A percentile compares a stretch with the other conserved stretches of the same genome.
Evolutionary conservation across 257 asterid genomes (phyloP).

Genomic region (Solanum pinnatisectum): DNA sequence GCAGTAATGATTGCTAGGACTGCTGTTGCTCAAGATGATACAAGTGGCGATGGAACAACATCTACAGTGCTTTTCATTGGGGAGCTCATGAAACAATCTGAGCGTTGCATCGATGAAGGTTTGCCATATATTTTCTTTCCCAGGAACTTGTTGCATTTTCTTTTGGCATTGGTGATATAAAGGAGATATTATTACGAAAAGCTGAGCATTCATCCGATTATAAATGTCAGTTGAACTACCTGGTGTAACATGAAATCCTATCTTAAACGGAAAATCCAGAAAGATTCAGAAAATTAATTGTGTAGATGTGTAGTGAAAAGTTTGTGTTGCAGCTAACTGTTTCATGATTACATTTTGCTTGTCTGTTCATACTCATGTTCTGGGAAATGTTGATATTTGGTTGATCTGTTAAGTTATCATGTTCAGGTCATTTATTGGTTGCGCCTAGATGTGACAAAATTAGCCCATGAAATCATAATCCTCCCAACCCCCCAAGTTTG

Average conservation of each 20-base stretch:
- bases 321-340: background rate
- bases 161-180: background rate
- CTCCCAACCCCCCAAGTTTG: background rate
- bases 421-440: background rate
- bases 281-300: background rate
- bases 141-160: background rate
- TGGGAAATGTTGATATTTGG: background rate
- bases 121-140: slow-evolving; percentile 3
- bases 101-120: slow-evolving; percentile 96
- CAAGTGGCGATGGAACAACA: slow-evolving; percentile 98
- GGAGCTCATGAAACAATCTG: slow-evolving; percentile 98
- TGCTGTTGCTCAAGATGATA: slow-evolving; percentile 98
- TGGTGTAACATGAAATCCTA: background rate
- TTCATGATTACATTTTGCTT: background rate
- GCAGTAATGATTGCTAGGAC: slow-evolving; percentile 99
- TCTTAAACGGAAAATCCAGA: background rate
- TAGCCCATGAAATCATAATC: background rate
- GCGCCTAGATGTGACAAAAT: background rate
- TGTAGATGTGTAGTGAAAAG: background rate
- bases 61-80: slow-evolving; percentile 96
- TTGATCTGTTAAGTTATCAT: background rate
- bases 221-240: background rate
- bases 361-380: background rate
- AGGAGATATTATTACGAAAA: background rate
- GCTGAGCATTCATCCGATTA: background rate